Conservation (phyloP, 2,329 filamentous ascomycete genomes). For the Colletotrichum shisoi region DNA sequence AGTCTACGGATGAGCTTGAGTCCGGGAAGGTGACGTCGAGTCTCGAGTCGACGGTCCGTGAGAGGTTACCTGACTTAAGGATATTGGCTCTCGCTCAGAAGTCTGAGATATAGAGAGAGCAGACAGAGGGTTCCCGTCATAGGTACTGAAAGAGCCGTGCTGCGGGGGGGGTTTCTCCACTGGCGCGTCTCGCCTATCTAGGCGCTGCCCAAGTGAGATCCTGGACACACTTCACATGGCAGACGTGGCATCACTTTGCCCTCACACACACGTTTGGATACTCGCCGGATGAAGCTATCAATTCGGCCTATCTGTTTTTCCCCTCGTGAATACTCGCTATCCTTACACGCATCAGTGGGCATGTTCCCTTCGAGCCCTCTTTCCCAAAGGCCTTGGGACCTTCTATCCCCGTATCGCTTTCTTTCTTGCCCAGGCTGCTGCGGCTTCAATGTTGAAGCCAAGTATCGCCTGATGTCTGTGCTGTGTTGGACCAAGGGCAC, state of each 20-base stretch:
- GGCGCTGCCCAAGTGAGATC: not conserved
- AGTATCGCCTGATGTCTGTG: not conserved
- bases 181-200: not conserved
- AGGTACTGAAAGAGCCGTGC: not conserved
- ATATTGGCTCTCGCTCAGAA: too few relatives aligned
- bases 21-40: too few relatives aligned
- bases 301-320: not conserved
- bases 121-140: not conserved
- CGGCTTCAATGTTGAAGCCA: too few relatives aligned
- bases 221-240: not conserved
- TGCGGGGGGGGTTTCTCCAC: conserved; percentile 20
- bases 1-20: too few relatives aligned
- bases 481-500: not conserved
- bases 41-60: too few relatives aligned
- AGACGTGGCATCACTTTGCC: not conserved
- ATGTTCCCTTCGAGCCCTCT: too few relatives aligned
- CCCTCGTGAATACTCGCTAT: not conserved
- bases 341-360: not conserved
- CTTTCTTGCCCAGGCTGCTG: not conserved
- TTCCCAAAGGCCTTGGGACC: not conserved
- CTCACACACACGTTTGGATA: not conserved
- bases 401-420: not conserved
- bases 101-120: too few relatives aligned
- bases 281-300: not conserved
- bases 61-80: not conserved